A percentile compares a stretch with the other conserved stretches of the same genome.
Evolutionary conservation across 2,329 filamentous ascomycete genomes (phyloP).

Genomic region (Ilyonectria sp.): DNA sequence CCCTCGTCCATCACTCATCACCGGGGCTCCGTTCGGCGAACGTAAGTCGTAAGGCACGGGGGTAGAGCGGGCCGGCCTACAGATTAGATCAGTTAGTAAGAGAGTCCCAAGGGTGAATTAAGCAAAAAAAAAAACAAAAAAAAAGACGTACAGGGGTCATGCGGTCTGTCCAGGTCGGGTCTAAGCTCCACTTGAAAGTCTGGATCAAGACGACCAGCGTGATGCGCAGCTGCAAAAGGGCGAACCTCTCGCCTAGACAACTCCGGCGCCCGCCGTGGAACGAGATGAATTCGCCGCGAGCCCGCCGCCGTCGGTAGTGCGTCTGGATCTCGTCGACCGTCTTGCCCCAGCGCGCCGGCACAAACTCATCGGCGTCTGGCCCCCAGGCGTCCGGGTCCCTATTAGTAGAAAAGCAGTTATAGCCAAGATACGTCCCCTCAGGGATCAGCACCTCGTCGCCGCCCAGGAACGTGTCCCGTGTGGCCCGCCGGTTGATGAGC

Average conservation of each 20-base stretch:
- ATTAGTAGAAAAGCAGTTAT: conserved; percentile 58
- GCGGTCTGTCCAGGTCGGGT: conserved; percentile 50
- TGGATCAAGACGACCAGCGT: conserved; percentile 52
- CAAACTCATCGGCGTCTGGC: conserved; percentile 54
- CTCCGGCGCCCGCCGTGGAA: conserved; percentile 59
- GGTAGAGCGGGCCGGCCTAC: conserved; percentile 12
- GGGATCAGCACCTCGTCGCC: conserved; percentile 52
- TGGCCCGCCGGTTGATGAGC: conserved; percentile 62
- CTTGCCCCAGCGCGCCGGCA: conserved; percentile 57
- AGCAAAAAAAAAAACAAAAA: too few relatives aligned
- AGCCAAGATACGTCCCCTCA: conserved; percentile 57
- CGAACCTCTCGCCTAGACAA: conserved; percentile 59
- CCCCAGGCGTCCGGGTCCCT: conserved; percentile 52
- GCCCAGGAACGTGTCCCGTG: conserved; percentile 41
- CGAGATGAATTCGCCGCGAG: conserved; percentile 57
- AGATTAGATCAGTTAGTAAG: neutral
- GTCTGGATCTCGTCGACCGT: conserved; percentile 53
- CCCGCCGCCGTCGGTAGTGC: conserved; percentile 53
- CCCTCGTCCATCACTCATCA: neutral
- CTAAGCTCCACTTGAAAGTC: conserved; percentile 49
- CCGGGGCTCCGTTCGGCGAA: conserved; percentile 2
- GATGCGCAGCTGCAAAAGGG: conserved; percentile 55
- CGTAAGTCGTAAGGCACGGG: conserved; percentile 3
- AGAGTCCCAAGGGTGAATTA: too few relatives aligned
- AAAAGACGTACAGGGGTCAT: conserved; percentile 52